Conservation (phyloP, 2,329 filamentous ascomycete species). For the Scleromitrula shiraiana region DNA sequence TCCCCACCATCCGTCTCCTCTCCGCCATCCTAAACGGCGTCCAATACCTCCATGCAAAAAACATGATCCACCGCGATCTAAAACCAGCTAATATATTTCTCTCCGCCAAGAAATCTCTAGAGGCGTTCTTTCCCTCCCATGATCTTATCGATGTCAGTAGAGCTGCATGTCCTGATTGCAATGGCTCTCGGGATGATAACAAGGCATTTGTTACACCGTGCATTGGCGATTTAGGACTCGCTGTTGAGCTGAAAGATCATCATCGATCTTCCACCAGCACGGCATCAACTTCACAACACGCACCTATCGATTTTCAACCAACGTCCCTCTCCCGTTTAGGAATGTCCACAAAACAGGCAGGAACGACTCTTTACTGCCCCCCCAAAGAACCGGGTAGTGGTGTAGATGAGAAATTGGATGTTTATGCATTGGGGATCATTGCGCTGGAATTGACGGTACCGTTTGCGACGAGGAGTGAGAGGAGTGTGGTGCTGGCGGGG, state of each 20-base stretch:
- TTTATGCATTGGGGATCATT: conserved; percentile 55
- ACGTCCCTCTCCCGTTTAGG: conserved; percentile 6
- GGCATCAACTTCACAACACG: neutral
- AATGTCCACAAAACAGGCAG: conserved; percentile 41
- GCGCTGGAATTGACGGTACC: conserved; percentile 52
- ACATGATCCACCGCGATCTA: conserved; percentile 57
- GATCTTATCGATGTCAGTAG: conserved; percentile 38
- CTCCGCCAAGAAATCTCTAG: conserved; percentile 34
- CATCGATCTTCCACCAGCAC: neutral
- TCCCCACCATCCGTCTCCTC: conserved; percentile 49
- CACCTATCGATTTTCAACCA: neutral
- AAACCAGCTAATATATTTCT: conserved; percentile 64
- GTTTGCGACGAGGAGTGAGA: no score
- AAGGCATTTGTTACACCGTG: conserved; percentile 45
- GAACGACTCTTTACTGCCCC: conserved; percentile 53
- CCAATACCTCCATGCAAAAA: conserved; percentile 53
- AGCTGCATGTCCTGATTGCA: conserved; percentile 33
- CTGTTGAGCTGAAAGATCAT: conserved; percentile 36
- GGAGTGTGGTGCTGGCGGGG: no score
- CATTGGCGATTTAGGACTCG: conserved; percentile 62
- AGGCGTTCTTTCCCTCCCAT: conserved; percentile 25
- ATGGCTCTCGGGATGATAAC: conserved; percentile 15
- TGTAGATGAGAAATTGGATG: conserved; percentile 48
- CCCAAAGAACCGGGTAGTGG: conserved; percentile 13
- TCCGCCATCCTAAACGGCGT: conserved; percentile 53